phyloP scores from a whole-genome alignment of 495 filamentous ascomycete genomes.

The Penicillium coprophilum region DNA sequence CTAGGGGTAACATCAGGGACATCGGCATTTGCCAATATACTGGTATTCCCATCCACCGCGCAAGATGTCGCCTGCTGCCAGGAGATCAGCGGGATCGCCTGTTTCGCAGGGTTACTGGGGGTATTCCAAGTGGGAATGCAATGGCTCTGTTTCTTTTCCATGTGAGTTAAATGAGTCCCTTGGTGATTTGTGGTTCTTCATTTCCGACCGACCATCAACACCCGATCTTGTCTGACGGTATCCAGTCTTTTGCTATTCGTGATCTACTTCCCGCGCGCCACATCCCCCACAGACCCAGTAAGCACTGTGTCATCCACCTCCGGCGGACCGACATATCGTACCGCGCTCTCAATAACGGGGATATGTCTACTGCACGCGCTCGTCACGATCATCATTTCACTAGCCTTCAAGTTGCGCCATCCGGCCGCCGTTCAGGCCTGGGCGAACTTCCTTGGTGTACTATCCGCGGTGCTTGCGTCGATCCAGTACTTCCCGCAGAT shows the following conservation, averaged over 20 bases:
- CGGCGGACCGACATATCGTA: constrained; percentile 62
- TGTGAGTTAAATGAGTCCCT: constrained; percentile 56
- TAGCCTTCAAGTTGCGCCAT: constrained; percentile 56
- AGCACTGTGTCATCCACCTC: constrained; percentile 25
- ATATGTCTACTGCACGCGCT: constrained; percentile 71
- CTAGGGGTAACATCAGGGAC: constrained; percentile 87
- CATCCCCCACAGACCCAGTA: constrained; percentile 41
- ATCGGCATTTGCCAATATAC: constrained; percentile 85
- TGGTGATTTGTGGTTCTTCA: not conserved
- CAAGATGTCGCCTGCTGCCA: constrained; percentile 82
- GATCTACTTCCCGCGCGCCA: constrained; percentile 73
- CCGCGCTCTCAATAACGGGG: constrained; percentile 69
- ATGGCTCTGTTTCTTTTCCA: constrained; percentile 86
- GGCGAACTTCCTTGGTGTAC: constrained; percentile 81
- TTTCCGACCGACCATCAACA: not conserved
- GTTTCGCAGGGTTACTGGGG: constrained; percentile 79
- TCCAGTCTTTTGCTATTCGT: constrained; percentile 79
- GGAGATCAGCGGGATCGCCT: constrained; percentile 75
- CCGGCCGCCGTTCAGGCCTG: constrained; percentile 64
- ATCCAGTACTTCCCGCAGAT: constrained; percentile 96
- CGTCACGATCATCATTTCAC: constrained; percentile 62
- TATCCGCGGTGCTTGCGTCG: constrained; percentile 72
- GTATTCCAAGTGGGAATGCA: constrained; percentile 88
- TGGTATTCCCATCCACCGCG: constrained; percentile 73
- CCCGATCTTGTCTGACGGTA: constrained; percentile 4